Percentiles rank a stretch among this genome's conserved stretches.
phyloP scores from a whole-genome alignment of 495 filamentous ascomycete genomes.

The Lasiosphaeria hispida region DNA sequence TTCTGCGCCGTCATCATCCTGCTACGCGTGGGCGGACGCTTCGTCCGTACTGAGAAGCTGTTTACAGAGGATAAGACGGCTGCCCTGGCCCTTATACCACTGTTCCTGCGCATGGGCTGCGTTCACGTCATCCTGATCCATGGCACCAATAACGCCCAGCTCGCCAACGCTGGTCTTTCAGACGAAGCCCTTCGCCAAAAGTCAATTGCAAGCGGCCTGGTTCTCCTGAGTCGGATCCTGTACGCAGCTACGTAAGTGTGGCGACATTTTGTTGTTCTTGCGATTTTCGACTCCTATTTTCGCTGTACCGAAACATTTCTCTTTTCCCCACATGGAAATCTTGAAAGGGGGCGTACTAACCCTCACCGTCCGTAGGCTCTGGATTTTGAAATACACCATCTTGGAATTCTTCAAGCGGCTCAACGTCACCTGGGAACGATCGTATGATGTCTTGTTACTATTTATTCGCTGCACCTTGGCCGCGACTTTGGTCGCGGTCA shows the following conservation, averaged over 20 bases:
- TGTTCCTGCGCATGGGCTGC: constrained; percentile 78
- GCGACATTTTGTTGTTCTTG: constrained; percentile 1
- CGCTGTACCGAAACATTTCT: not conserved
- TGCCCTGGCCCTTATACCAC: constrained; percentile 72
- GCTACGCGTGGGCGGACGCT: constrained; percentile 72
- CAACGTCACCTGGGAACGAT: constrained; percentile 65
- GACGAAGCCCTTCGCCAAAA: constrained; percentile 49
- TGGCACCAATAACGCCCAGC: constrained; percentile 81
- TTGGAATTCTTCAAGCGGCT: constrained; percentile 87
- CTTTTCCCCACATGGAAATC: not conserved
- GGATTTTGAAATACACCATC: constrained; percentile 87
- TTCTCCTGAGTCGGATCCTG: constrained; percentile 62
- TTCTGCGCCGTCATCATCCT: constrained; percentile 81
- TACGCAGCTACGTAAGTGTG: constrained; percentile 66
- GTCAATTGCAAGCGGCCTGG: constrained; percentile 60
- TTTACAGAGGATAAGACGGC: constrained; percentile 88
- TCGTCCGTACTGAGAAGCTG: constrained; percentile 73
- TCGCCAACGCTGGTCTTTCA: constrained; percentile 39
- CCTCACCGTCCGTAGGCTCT: constrained; percentile 58
- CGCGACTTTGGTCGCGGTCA: constrained; percentile 71
- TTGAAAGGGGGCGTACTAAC: not conserved
- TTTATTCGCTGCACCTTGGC: constrained; percentile 71
- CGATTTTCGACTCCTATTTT: not conserved
- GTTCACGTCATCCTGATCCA: constrained; percentile 80
- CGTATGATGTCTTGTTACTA: constrained; percentile 63